Conservation (phyloP, 2,329 filamentous ascomycete species). For the Byssochlamys sp. region DNA sequence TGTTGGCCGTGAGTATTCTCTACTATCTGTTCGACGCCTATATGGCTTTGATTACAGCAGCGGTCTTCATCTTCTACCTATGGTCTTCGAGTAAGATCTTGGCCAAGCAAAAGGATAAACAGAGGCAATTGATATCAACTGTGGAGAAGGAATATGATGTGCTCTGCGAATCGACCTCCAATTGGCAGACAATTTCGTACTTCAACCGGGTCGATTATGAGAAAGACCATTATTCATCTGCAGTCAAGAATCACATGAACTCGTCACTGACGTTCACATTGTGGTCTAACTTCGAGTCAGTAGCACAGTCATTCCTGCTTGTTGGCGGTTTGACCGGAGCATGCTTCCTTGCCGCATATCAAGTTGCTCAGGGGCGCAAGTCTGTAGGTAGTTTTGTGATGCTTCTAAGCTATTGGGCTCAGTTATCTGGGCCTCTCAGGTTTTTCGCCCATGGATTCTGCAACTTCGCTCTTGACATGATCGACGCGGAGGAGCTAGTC, state of each 20-base stretch:
- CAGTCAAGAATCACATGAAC: conserved; percentile 29
- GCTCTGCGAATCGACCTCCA: conserved; percentile 50
- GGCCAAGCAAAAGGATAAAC: conserved; percentile 29
- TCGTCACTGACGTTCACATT: conserved; percentile 27
- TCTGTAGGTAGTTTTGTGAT: conserved; percentile 55
- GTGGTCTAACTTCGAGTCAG: conserved; percentile 25
- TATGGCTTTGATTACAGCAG: conserved; percentile 43
- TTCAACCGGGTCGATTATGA: conserved; percentile 52
- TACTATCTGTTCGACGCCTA: conserved; percentile 55
- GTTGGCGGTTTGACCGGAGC: conserved; percentile 41
- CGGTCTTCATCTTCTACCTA: conserved; percentile 43
- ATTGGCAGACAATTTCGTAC: conserved; percentile 50
- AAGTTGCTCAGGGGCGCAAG: conserved; percentile 41
- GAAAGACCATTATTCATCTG: conserved; percentile 37
- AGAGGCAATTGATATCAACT: conserved; percentile 31
- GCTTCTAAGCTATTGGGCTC: conserved; percentile 55
- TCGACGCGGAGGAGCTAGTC: conserved; percentile 51
- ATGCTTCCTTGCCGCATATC: conserved; percentile 45
- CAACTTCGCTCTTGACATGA: conserved; percentile 44
- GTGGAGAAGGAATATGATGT: conserved; percentile 43
- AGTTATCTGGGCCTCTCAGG: conserved; percentile 41
- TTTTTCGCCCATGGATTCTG: conserved; percentile 42
- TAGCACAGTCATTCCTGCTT: conserved; percentile 39
- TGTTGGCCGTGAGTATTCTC: conserved; percentile 52
- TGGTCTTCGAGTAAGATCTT: conserved; percentile 38